phyloP scores from a whole-genome alignment of 192 early-diverging fungal species.

The Spinellus fusiger region DNA sequence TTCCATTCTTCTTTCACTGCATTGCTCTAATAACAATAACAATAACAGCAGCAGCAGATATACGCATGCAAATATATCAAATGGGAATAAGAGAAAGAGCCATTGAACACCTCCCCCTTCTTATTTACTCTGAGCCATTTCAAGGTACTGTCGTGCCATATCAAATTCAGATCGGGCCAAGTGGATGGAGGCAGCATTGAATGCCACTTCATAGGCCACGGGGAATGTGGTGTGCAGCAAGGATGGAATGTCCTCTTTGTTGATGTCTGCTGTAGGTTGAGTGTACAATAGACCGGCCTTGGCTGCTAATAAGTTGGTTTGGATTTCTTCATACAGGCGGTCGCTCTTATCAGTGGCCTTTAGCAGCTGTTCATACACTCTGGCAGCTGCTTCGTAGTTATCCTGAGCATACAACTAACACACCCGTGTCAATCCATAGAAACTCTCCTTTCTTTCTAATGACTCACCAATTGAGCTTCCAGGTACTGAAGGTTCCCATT shows the following conservation, averaged over 20 bases:
- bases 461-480: constrained; percentile 62
- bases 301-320: constrained; percentile 22
- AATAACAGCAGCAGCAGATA: not conserved
- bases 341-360: not conserved
- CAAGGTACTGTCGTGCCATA: constrained; percentile 46
- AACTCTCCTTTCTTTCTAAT: not conserved
- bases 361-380: constrained; percentile 8
- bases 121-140: constrained; percentile 48
- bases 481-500: constrained; percentile 43
- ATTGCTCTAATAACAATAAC: constrained; percentile 6
- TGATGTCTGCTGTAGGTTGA: not conserved
- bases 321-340: constrained; percentile 11
- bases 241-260: constrained; percentile 14
- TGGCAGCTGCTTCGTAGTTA: constrained; percentile 6
- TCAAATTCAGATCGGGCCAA: constrained; percentile 48
- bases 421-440: not conserved
- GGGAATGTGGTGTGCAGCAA: constrained; percentile 17
- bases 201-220: constrained; percentile 58
- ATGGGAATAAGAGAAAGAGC: not conserved
- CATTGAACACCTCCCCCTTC: not conserved
- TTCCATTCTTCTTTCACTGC: constrained; percentile 32
- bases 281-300: constrained; percentile 12
- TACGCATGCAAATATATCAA: not conserved
- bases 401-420: constrained; percentile 21
- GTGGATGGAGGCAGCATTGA: constrained; percentile 57